Evolutionary conservation across 352 stramenopile genomes (phyloP).

Genomic region (Globisporangium ultimum): DNA sequence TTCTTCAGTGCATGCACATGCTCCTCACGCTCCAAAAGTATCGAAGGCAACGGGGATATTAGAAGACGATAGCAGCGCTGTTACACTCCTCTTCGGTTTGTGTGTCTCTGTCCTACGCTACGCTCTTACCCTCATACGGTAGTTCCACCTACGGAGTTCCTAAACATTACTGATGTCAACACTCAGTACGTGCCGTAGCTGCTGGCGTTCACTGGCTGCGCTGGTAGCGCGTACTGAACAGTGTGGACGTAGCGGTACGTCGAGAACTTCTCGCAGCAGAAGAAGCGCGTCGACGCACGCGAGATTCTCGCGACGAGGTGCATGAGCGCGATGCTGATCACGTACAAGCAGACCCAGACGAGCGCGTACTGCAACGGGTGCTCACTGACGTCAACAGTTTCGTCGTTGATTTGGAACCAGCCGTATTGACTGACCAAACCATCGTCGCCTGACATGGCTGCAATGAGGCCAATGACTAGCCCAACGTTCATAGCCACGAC

Average conservation of each 20-base stretch:
- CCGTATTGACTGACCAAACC: slow-evolving; percentile 22
- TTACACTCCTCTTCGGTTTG: too few relatives aligned
- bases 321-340: slow-evolving; percentile 52
- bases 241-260: slow-evolving; percentile 44
- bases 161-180: too few relatives aligned
- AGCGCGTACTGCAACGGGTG: slow-evolving; percentile 42
- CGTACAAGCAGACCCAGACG: slow-evolving; percentile 37
- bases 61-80: too few relatives aligned
- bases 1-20: too few relatives aligned
- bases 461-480: slow-evolving; percentile 24
- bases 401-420: neutral
- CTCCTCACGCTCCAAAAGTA: too few relatives aligned
- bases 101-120: too few relatives aligned
- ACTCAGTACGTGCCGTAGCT: slow-evolving; percentile 12
- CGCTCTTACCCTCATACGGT: neutral
- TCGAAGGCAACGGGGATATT: too few relatives aligned
- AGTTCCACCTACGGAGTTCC: too few relatives aligned
- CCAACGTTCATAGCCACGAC: slow-evolving; percentile 27
- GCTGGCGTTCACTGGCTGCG: slow-evolving; percentile 3
- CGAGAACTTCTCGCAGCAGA: slow-evolving; percentile 64
- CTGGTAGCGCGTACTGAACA: slow-evolving; percentile 22
- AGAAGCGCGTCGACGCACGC: slow-evolving; percentile 47
- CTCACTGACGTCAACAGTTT: slow-evolving; percentile 23
- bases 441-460: slow-evolving; percentile 17
- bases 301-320: slow-evolving; percentile 47